These are phyloP conservation scores for Trichoderma sp. DNA, from an alignment of 2,329 filamentous ascomycete species.

Conservation along the genomic window DNA sequence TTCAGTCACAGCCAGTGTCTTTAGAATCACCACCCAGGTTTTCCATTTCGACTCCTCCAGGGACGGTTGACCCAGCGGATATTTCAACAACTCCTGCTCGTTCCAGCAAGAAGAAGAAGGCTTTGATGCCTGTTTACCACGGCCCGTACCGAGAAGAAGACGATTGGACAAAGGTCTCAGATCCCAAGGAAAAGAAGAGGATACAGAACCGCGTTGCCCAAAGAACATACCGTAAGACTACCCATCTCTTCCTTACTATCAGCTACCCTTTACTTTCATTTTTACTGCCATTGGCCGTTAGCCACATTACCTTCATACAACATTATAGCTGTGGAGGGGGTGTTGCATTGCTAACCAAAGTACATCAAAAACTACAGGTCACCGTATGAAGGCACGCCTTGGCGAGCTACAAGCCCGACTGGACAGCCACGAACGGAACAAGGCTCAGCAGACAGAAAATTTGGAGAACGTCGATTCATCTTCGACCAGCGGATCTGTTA, in stretches of 20 bases:
- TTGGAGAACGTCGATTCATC: not conserved
- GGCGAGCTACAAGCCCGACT: slow-evolving; percentile 33
- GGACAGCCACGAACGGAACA: slow-evolving; percentile 29
- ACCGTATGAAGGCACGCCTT: slow-evolving; percentile 34
- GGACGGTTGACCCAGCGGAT: not conserved
- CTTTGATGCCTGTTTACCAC: slow-evolving; percentile 7
- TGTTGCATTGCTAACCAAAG: not conserved
- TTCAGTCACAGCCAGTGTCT: not conserved
- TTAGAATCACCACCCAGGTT: not conserved
- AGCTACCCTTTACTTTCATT: not conserved
- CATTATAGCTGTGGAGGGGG: not conserved
- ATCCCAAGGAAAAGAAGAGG: slow-evolving; percentile 34
- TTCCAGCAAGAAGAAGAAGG: slow-evolving; percentile 18
- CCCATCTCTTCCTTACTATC: not conserved
- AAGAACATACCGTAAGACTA: slow-evolving; percentile 33
- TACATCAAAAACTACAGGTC: slow-evolving; percentile 22
- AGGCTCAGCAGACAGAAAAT: slow-evolving; percentile 12
- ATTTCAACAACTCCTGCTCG: slow-evolving; percentile 6
- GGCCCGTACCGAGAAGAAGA: slow-evolving; percentile 27
- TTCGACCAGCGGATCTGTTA: not conserved
- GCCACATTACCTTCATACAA: not conserved
- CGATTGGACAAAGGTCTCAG: slow-evolving; percentile 32
- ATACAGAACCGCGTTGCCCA: slow-evolving; percentile 35
- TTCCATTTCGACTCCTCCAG: not conserved
- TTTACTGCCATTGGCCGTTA: not conserved